Percentiles rank a stretch among this genome's conserved stretches.
These are phyloP conservation scores for Lentinus brumalis DNA, from an alignment of 768 basidiomycete species.

Conservation along the genomic window DNA sequence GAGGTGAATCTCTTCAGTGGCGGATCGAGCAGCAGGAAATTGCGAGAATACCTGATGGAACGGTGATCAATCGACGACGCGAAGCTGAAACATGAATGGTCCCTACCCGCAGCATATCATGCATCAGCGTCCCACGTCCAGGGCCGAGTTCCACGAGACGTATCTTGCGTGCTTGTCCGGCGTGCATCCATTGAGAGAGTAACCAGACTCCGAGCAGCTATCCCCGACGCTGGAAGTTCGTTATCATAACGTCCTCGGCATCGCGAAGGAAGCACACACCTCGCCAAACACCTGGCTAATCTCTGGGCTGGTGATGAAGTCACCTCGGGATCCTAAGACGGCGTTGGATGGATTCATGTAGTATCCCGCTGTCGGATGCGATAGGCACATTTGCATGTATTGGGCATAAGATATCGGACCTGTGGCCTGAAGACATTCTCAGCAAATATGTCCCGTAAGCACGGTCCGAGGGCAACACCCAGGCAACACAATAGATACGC, in stretches of 20 bases:
- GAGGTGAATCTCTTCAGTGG: constrained; percentile 60
- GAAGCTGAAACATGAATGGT: background rate
- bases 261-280: constrained; percentile 48
- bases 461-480: too few species aligned
- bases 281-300: constrained; percentile 97
- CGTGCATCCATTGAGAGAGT: constrained; percentile 68
- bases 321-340: constrained; percentile 85
- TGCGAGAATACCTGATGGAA: constrained; percentile 51
- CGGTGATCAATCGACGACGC: background rate
- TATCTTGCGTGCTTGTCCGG: constrained; percentile 50
- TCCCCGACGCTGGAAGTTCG: constrained; percentile 34
- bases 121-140: constrained; percentile 89
- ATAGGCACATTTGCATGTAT: constrained; percentile 91
- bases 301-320: constrained; percentile 97
- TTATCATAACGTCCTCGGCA: constrained; percentile 32
- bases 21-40: constrained; percentile 39
- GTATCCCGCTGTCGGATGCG: constrained; percentile 90
- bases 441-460: background rate
- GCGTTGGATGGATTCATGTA: constrained; percentile 76
- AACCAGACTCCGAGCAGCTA: constrained; percentile 91
- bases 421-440: constrained; percentile 55
- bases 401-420: constrained; percentile 87
- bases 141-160: constrained; percentile 92
- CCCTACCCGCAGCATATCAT: constrained; percentile 82
- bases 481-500: too few species aligned